These are phyloP conservation scores for Huntiella abstrusa DNA, from an alignment of 2,329 filamentous ascomycete genomes.

Conservation along the genomic window DNA sequence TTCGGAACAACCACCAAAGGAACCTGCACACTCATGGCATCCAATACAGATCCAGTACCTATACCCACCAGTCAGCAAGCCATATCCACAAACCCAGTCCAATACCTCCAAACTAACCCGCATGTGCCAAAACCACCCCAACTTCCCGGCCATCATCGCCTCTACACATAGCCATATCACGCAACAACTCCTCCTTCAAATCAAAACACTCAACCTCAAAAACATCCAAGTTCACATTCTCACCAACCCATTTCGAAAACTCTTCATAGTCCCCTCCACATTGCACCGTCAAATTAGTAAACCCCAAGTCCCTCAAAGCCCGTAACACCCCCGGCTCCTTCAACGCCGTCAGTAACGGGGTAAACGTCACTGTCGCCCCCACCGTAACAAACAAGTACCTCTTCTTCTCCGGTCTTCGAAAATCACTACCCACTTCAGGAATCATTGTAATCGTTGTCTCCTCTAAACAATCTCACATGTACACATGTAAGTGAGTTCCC, in stretches of 20 bases:
- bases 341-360: constrained; percentile 46
- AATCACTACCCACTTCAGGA: neutral
- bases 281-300: constrained; percentile 59
- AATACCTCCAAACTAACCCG: constrained; percentile 39
- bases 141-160: constrained; percentile 21
- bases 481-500: neutral
- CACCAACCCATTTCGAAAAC: constrained; percentile 21
- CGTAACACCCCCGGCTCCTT: constrained; percentile 43
- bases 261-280: constrained; percentile 52
- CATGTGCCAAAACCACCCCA: constrained; percentile 75
- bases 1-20: constrained; percentile 87
- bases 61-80: neutral
- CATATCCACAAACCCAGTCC: constrained; percentile 1
- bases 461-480: neutral
- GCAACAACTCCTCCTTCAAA: constrained; percentile 5
- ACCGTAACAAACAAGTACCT: constrained; percentile 64
- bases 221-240: constrained; percentile 13
- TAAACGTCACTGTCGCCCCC: constrained; percentile 77
- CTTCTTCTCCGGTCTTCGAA: neutral
- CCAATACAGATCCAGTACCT: constrained; percentile 84
- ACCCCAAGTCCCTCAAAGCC: constrained; percentile 38
- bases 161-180: constrained; percentile 9
- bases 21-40: constrained; percentile 53
- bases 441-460: neutral
- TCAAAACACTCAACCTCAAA: constrained; percentile 17